Conservation (phyloP, 2,329 filamentous ascomycete species). For the Penicillium paneum region DNA sequence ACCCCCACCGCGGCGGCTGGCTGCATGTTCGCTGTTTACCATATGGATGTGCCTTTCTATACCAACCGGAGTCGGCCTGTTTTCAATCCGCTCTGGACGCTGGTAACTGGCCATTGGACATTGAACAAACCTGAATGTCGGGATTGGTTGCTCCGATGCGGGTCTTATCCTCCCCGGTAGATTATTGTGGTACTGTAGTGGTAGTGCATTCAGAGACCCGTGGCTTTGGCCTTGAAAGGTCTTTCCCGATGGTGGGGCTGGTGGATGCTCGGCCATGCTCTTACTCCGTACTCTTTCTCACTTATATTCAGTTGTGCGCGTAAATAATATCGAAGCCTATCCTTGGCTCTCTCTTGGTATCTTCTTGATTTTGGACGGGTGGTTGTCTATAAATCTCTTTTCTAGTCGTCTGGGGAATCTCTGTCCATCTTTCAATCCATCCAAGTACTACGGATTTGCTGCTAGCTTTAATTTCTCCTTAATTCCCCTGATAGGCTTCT, state of each 20-base stretch:
- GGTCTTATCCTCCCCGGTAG: conserved; percentile 1
- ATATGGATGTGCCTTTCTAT: not conserved
- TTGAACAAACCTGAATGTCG: not conserved
- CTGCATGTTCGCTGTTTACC: not conserved
- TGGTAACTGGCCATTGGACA: not conserved
- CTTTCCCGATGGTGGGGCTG: conserved; percentile 4
- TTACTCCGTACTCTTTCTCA: not conserved
- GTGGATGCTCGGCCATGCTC: conserved; percentile 4
- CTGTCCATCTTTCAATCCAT: not conserved
- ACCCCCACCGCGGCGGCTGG: not conserved
- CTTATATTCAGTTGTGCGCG: not conserved
- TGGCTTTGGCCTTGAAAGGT: conserved; percentile 2
- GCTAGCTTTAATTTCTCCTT: not conserved
- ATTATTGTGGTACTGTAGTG: not conserved
- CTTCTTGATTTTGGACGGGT: not conserved
- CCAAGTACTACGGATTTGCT: not conserved
- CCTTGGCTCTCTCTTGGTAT: not conserved
- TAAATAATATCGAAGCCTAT: not conserved
- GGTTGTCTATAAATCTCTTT: not conserved
- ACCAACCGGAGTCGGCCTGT: conserved; percentile 1
- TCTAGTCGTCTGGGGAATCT: not conserved
- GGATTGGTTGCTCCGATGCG: conserved; percentile 8
- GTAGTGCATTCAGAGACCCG: not conserved
- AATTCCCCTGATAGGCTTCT: too few species aligned
- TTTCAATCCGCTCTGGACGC: not conserved